Base-by-base conservation (phyloP, 257 asterid species). In the Schizonepeta tenuifolia region DNA sequence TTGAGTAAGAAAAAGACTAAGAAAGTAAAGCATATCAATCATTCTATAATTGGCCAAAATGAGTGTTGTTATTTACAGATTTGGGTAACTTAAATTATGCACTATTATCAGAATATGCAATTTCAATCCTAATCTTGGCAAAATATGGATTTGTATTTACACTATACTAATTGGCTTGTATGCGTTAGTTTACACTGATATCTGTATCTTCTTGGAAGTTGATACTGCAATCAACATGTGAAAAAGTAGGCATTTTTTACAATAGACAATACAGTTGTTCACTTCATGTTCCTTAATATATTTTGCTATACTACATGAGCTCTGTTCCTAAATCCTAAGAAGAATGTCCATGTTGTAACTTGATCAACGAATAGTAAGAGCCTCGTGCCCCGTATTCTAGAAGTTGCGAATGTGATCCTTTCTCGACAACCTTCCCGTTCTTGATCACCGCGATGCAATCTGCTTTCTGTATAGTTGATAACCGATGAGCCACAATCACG, bases 351-450 rank as follows among this genome's bases (percentile, higher is more conserved):
- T 79, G 73, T 43, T 87, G 94, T 51, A 77, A 75, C 72, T 77
- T 86, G 76, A 83, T 81, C 28, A 88, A 77, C 2, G 87, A 82
- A 78, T 85, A 85, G 54, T 90, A 90, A 8, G 86, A 78, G 2
- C 96, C 96, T 6, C 20, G 68, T 1, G 10, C 55, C 66, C 93
- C 88, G 22, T 65, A 17, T 18, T 69, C 71, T 10, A 90, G 78
- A 72, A 90, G 80, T 28, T 85, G 77, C 24, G 81, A 43, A 76
- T 88, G 97, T 5, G 97, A 79, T 18, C 96, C 93, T 70, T 85
- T 81, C 81, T 90, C 97, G 4, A 83, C 91, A 47, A 90, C 84
- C 72, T 76, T 84, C 33, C 97, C 96, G 43, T 84, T 84, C 76
- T 79, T 76, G 13, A 90, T 85, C 76, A 90, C 90, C 3, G 82